phyloP scores from a whole-genome alignment of 257 asterid genomes.

The Solanum bulbocastanum region DNA sequence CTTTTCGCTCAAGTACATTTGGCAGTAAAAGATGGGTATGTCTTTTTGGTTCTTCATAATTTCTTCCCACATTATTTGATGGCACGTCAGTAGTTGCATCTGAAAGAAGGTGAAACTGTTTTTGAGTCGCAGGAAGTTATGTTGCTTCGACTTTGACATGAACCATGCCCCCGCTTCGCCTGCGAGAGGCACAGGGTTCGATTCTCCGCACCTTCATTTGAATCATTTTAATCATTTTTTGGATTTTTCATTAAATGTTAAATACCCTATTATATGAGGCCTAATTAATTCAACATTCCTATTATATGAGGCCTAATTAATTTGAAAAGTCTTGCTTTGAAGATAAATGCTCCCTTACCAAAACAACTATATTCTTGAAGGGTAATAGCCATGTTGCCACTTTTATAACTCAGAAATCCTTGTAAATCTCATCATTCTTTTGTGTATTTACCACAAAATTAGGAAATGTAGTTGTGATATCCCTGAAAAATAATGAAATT shows the following conservation, averaged over 20 bases:
- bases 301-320: neutral
- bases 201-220: neutral
- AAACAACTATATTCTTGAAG: neutral
- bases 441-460: conserved; percentile 12
- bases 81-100: neutral
- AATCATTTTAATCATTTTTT: neutral
- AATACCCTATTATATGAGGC: neutral
- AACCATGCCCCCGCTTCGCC: conserved; percentile 97
- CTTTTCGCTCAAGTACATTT: neutral
- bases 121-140: neutral
- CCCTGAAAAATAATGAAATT: conserved; percentile 14
- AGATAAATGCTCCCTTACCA: neutral
- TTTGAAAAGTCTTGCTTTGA: neutral
- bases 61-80: neutral
- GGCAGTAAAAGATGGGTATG: neutral
- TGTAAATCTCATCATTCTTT: conserved; percentile 4
- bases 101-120: neutral
- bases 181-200: conserved; percentile 96
- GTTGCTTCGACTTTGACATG: neutral
- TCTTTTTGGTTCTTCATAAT: too few species aligned
- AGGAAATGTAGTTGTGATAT: conserved; percentile 24
- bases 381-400: neutral
- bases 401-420: neutral
- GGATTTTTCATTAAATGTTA: too few species aligned
- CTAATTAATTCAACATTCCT: too few species aligned